Percentiles rank a stretch among this genome's conserved stretches.
Conservation (phyloP, 2,329 filamentous ascomycete species). For the Pseudogymnoascus verrucosus region DNA sequence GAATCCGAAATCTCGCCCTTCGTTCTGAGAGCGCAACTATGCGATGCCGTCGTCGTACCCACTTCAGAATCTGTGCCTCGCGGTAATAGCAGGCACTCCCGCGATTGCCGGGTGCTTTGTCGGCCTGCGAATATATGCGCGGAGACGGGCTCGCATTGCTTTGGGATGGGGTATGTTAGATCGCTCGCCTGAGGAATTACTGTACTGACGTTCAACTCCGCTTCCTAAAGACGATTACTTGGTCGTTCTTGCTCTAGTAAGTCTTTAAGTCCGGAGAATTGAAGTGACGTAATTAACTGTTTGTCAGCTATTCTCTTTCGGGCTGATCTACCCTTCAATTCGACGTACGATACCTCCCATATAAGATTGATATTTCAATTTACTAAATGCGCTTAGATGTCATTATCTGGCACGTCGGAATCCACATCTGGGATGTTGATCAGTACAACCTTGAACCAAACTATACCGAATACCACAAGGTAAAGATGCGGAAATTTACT, state of each 20-base stretch:
- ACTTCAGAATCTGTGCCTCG: not conserved
- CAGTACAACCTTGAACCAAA: constrained; percentile 2
- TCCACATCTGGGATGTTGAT: constrained; percentile 1
- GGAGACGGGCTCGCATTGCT: constrained; percentile 3
- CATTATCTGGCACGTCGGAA: constrained; percentile 1
- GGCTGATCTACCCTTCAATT: constrained; percentile 1
- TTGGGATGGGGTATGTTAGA: not conserved
- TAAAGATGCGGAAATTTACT: not conserved
- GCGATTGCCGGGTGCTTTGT: not conserved
- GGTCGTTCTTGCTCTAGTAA: not conserved
- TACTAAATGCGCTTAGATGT: not conserved
- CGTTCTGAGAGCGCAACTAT: not conserved
- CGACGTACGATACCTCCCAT: not conserved
- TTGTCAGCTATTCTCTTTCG: not conserved
- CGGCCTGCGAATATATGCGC: not conserved
- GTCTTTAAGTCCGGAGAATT: not conserved
- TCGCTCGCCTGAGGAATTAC: not conserved
- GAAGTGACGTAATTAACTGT: not conserved
- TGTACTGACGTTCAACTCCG: not conserved
- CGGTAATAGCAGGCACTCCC: not conserved
- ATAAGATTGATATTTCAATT: not conserved
- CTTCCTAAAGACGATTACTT: not conserved
- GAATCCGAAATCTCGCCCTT: not conserved
- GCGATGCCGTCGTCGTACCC: constrained; percentile 5
- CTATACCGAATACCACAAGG: constrained; percentile 1